Evolutionary conservation across 345 rosid genomes (phyloP).

Genomic region (Hibiscus tridactylites): DNA sequence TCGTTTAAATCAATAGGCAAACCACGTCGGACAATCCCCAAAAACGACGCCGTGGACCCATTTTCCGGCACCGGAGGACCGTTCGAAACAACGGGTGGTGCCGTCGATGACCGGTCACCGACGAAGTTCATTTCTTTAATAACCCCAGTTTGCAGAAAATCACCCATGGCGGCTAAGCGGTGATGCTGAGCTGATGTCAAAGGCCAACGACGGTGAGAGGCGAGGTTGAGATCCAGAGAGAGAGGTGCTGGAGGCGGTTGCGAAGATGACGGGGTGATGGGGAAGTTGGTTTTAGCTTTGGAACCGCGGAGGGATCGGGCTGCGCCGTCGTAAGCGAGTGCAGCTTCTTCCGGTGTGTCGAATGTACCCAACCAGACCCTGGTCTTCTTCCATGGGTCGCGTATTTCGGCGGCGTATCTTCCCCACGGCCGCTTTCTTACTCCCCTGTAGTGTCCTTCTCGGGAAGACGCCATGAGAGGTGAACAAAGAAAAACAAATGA

Average conservation of each 20-base stretch:
- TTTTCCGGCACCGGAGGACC: conserved; percentile 20
- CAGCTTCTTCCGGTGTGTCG: conserved; percentile 96
- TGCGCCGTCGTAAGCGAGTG: conserved; percentile 90
- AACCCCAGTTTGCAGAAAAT: conserved; percentile 55
- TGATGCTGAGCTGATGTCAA: conserved; percentile 9
- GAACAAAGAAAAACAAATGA: neutral
- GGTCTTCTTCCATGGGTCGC: conserved; percentile 96
- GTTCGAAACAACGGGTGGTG: neutral
- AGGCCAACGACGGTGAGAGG: conserved; percentile 30
- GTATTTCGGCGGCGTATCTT: conserved; percentile 90
- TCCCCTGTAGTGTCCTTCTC: conserved; percentile 83
- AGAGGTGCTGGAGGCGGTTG: conserved; percentile 19
- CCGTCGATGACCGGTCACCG: conserved; percentile 11
- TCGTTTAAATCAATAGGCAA: conserved; percentile 88
- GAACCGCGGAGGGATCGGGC: conserved; percentile 86
- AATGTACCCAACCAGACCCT: conserved; percentile 95
- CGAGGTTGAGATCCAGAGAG: conserved; percentile 61
- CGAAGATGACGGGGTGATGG: conserved; percentile 26
- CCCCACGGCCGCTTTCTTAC: conserved; percentile 99
- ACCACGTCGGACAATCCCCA: conserved; percentile 56
- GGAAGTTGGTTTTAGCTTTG: conserved; percentile 91
- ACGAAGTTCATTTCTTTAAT: conserved; percentile 33
- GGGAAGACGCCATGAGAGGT: conserved; percentile 44
- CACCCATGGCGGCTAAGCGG: conserved; percentile 33
- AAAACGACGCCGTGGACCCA: conserved; percentile 23